Conservation (phyloP, 2,329 filamentous ascomycete genomes). For the Fusarium pseudocircinatum region DNA sequence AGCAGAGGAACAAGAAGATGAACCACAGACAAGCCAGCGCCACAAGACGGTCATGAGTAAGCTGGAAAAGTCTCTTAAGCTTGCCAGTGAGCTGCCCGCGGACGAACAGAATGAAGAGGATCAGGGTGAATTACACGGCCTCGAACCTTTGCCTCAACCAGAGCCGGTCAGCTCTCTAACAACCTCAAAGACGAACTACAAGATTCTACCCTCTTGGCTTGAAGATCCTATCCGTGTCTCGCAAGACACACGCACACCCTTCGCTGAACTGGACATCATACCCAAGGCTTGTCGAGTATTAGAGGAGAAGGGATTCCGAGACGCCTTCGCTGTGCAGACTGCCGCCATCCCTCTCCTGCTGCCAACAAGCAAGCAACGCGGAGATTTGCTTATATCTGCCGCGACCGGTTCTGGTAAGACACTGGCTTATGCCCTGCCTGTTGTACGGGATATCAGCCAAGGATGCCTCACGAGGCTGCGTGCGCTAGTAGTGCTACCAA, state of each 20-base stretch:
- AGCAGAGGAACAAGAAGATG: slow-evolving; percentile 38
- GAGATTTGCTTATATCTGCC: slow-evolving; percentile 89
- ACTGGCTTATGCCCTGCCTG: slow-evolving; percentile 86
- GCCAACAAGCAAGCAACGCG: slow-evolving; percentile 68
- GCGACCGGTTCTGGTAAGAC: slow-evolving; percentile 97
- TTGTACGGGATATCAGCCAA: slow-evolving; percentile 79
- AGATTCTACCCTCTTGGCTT: slow-evolving; percentile 84
- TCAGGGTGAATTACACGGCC: slow-evolving; percentile 67
- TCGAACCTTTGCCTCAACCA: slow-evolving; percentile 86
- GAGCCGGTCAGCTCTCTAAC: slow-evolving; percentile 64
- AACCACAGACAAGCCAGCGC: slow-evolving; percentile 46
- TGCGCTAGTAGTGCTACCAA: slow-evolving; percentile 88
- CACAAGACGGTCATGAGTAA: slow-evolving; percentile 65
- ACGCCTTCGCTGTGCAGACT: slow-evolving; percentile 57
- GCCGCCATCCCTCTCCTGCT: slow-evolving; percentile 80
- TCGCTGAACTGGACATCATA: slow-evolving; percentile 71
- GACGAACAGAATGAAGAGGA: slow-evolving; percentile 48
- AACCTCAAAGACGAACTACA: slow-evolving; percentile 72
- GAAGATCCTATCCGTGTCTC: slow-evolving; percentile 77
- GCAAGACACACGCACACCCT: slow-evolving; percentile 67
- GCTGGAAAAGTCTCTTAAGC: slow-evolving; percentile 63
- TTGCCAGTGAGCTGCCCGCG: slow-evolving; percentile 54
- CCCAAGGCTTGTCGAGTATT: slow-evolving; percentile 69
- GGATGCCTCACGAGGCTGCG: slow-evolving; percentile 73
- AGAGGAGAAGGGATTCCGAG: slow-evolving; percentile 62